These are phyloP conservation scores for Suhomyces xylopsoci DNA, from an alignment of 805 yeast genomes.

Conservation along the genomic window DNA sequence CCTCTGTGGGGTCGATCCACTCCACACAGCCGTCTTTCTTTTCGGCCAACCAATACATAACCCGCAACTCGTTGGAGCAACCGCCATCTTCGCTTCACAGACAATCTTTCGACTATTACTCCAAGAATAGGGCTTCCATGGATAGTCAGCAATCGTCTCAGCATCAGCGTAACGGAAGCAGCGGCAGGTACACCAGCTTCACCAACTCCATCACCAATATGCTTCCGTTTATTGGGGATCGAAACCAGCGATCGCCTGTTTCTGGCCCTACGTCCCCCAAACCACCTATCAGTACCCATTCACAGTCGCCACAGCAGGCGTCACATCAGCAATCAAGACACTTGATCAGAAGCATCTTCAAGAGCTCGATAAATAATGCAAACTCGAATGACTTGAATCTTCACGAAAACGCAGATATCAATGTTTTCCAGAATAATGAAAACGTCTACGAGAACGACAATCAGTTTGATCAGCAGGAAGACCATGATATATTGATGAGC, in stretches of 20 bases:
- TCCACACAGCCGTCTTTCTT: slow-evolving; percentile 43
- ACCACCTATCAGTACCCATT: slow-evolving; percentile 5
- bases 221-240: slow-evolving; percentile 41
- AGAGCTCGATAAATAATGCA: slow-evolving; percentile 6
- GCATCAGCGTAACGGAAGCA: slow-evolving; percentile 8
- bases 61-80: slow-evolving; percentile 38
- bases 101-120: slow-evolving; percentile 32
- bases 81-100: slow-evolving; percentile 26
- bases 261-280: slow-evolving; percentile 18
- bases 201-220: slow-evolving; percentile 37
- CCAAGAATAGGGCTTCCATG: slow-evolving; percentile 26
- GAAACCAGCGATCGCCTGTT: slow-evolving; percentile 19
- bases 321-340: slow-evolving; percentile 22
- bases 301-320: slow-evolving; percentile 11
- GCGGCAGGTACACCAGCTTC: slow-evolving; percentile 30
- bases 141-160: slow-evolving; percentile 27
- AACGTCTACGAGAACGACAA: neutral
- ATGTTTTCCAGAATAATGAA: neutral
- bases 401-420: neutral
- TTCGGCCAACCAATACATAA: slow-evolving; percentile 40
- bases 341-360: slow-evolving; percentile 19
- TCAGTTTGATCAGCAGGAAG: neutral
- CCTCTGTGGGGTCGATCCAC: slow-evolving; percentile 38
- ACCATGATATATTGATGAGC: slow-evolving; percentile 14
- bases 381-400: neutral